Percentiles rank a stretch among this genome's conserved stretches.
Conservation (phyloP, 805 yeast species). For the Komagataella populi region DNA sequence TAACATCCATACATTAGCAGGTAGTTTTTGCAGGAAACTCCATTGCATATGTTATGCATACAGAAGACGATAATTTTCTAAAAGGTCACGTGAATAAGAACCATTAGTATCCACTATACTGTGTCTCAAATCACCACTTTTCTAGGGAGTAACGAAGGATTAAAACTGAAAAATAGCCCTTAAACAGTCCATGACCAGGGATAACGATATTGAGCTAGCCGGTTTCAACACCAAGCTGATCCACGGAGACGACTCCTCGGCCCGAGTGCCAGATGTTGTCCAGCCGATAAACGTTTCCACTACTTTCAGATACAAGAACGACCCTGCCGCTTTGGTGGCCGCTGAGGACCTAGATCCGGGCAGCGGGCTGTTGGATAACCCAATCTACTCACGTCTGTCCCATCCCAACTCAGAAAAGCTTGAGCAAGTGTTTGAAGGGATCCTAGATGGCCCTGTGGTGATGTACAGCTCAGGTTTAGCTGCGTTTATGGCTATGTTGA, state of each 20-base stretch:
- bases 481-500: constrained; percentile 35
- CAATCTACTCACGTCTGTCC: constrained; percentile 24
- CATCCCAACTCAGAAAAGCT: constrained; percentile 35
- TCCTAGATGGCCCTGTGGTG: constrained; percentile 31
- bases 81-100: not conserved
- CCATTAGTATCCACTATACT: not conserved
- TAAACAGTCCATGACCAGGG: not conserved
- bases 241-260: constrained; percentile 18
- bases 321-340: not conserved
- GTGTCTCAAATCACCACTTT: too few species aligned
- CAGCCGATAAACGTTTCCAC: constrained; percentile 2
- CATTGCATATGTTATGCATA: not conserved
- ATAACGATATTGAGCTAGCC: constrained; percentile 4
- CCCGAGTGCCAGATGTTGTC: not conserved
- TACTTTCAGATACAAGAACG: not conserved
- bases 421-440: constrained; percentile 28
- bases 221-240: constrained; percentile 23
- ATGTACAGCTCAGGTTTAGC: constrained; percentile 37
- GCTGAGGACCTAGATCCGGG: constrained; percentile 4
- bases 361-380: constrained; percentile 11
- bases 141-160: not conserved
- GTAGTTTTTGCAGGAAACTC: too few species aligned
- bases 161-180: not conserved
- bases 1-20: not conserved
- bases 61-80: not conserved